These are phyloP conservation scores for Linum lewisii DNA, from an alignment of 345 rosid species.

Conservation along the genomic window DNA sequence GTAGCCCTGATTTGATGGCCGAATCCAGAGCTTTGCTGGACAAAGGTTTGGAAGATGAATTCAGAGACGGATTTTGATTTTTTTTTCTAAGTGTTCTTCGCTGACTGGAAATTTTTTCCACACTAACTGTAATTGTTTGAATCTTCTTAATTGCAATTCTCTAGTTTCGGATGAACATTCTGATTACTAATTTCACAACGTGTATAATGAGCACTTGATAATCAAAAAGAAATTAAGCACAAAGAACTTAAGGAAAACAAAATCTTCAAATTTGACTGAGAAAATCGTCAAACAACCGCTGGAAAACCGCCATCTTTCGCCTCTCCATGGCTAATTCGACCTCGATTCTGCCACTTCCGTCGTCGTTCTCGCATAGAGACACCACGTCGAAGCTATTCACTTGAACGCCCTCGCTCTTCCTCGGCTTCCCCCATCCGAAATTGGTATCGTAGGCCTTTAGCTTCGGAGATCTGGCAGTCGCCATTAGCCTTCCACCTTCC, in stretches of 20 bases:
- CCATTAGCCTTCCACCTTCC: no score
- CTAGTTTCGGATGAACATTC: no score
- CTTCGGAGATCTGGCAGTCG: no score
- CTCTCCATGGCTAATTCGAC: slow-evolving; percentile 19
- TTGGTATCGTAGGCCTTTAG: no score
- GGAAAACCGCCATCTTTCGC: slow-evolving; percentile 22
- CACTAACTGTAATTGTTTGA: no score
- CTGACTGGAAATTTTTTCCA: no score
- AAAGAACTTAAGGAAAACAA: no score
- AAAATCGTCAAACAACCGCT: neutral
- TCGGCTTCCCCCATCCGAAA: slow-evolving; percentile 28
- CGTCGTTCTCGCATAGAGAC: slow-evolving; percentile 12
- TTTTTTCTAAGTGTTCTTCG: neutral
- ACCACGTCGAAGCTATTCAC: slow-evolving; percentile 16
- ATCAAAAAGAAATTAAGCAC: no score
- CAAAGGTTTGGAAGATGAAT: neutral
- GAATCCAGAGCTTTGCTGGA: neutral
- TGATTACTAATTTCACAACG: no score
- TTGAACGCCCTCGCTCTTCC: slow-evolving; percentile 20
- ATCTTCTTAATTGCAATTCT: no score
- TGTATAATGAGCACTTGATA: no score
- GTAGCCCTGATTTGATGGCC: slow-evolving; percentile 1
- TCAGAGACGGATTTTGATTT: neutral
- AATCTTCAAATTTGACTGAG: neutral
- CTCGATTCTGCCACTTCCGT: slow-evolving; percentile 26